Percentiles rank a stretch among this genome's conserved stretches.
phyloP scores from a whole-genome alignment of 345 rosid species.

The Syzygium grande region DNA sequence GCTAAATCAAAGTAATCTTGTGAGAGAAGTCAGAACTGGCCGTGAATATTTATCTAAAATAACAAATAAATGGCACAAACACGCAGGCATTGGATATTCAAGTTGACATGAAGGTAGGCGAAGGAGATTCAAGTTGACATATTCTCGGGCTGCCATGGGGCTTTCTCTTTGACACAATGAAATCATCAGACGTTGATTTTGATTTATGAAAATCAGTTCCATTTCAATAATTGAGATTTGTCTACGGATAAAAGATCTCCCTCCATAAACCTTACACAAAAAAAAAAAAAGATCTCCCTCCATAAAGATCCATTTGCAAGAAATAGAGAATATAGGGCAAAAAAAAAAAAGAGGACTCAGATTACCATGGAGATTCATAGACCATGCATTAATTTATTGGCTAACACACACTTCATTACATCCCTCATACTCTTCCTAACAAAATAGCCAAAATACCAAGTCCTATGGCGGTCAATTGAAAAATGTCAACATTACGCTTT shows the following conservation, averaged over 20 bases:
- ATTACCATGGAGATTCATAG: background rate
- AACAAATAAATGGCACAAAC: too few relatives aligned
- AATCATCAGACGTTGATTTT: background rate
- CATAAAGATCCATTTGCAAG: background rate
- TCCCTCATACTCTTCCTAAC: background rate
- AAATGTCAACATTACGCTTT: background rate
- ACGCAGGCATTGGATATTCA: too few relatives aligned
- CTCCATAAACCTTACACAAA: too few relatives aligned
- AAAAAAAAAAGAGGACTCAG: background rate
- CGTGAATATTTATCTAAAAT: too few relatives aligned
- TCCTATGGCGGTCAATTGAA: background rate
- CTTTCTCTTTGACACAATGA: background rate
- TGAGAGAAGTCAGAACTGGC: too few relatives aligned
- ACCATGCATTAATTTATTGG: background rate
- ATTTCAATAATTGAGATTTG: background rate
- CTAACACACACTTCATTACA: background rate
- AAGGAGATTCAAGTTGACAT: too few relatives aligned
- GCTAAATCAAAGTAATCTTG: too few relatives aligned
- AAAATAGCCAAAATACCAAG: background rate
- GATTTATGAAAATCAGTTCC: background rate
- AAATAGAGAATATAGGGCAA: too few relatives aligned
- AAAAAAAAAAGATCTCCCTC: background rate
- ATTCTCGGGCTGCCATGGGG: background rate
- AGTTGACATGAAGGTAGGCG: background rate
- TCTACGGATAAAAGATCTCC: background rate